Conservation (phyloP, 768 basidiomycete species). For the Termitomyces sp. region DNA sequence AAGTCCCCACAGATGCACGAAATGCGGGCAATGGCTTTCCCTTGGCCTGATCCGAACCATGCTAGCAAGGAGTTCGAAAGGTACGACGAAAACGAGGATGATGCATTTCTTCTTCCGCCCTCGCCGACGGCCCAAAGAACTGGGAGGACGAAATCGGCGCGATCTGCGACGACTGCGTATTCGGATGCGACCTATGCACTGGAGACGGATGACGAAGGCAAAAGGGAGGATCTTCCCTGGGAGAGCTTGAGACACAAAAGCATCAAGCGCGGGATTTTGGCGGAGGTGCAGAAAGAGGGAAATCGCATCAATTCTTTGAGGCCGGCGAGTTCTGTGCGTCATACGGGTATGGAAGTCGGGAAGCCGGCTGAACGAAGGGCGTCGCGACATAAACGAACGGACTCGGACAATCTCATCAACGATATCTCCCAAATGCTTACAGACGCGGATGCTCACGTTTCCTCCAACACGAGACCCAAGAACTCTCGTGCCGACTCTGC, state of each 20-base stretch:
- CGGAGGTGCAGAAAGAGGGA: conserved; percentile 31
- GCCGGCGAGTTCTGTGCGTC: conserved; percentile 15
- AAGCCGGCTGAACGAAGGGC: conserved; percentile 8
- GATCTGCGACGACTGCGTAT: conserved; percentile 8
- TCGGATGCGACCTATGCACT: conserved; percentile 9
- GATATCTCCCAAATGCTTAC: conserved; percentile 7
- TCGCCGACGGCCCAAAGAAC: conserved; percentile 5
- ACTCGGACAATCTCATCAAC: conserved; percentile 21
- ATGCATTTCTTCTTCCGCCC: conserved; percentile 20
- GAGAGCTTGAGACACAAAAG: conserved; percentile 43
- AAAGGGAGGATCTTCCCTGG: conserved; percentile 26
- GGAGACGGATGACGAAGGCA: conserved; percentile 17
- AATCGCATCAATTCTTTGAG: conserved; percentile 26
- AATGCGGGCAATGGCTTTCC: conserved; percentile 9
- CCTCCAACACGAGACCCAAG: background rate
- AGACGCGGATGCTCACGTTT: background rate
- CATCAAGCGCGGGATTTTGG: conserved; percentile 46
- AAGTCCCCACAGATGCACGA: conserved; percentile 4
- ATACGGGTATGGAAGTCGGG: background rate
- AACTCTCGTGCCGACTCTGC: conserved; percentile 9
- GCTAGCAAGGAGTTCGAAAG: background rate
- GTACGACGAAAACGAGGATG: background rate
- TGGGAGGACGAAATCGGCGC: conserved; percentile 10
- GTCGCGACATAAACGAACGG: conserved; percentile 17
- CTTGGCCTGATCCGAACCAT: conserved; percentile 13